phyloP scores from a whole-genome alignment of 2,329 filamentous ascomycete species.

The Cytospora chrysosperma region DNA sequence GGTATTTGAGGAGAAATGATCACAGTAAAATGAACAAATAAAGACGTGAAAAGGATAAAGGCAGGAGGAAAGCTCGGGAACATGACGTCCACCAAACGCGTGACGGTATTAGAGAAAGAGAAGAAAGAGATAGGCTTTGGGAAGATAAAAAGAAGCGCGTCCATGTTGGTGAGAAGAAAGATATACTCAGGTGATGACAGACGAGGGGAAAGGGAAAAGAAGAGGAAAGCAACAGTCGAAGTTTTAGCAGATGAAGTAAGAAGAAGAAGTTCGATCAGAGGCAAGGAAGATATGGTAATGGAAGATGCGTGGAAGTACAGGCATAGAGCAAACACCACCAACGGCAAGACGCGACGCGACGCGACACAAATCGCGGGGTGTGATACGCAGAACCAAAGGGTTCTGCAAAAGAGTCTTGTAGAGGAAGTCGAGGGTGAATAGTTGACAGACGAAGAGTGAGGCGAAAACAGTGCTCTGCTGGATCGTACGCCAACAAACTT shows the following conservation, averaged over 20 bases:
- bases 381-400: background rate
- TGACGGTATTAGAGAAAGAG: background rate
- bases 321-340: background rate
- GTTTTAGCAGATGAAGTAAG: background rate
- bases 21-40: background rate
- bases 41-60: background rate
- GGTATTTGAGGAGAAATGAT: background rate
- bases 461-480: background rate
- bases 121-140: background rate
- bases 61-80: background rate
- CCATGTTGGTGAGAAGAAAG: too few relatives aligned
- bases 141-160: background rate
- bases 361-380: background rate
- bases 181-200: background rate
- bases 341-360: background rate
- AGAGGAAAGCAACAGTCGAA: background rate
- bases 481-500: background rate
- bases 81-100: too few relatives aligned
- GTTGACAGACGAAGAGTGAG: background rate
- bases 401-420: background rate
- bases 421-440: background rate
- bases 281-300: background rate
- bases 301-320: background rate
- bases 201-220: background rate
- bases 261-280: background rate